Evolutionary conservation across 148 eudicot species (phyloP).

Genomic region (Vaccinium corymbosum): DNA sequence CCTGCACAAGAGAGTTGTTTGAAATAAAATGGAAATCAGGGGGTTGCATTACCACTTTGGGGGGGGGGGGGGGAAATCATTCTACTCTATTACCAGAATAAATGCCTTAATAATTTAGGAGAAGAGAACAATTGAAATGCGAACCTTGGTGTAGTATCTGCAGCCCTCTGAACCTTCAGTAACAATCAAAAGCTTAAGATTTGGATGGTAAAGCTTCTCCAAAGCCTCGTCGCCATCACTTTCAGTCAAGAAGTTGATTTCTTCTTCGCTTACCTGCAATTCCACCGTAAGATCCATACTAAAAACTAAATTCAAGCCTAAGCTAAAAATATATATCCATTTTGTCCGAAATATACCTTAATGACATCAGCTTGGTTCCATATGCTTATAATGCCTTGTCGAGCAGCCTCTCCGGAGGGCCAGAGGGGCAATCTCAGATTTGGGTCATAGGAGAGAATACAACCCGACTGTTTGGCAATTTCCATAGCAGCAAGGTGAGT

Average conservation of each 20-base stretch:
- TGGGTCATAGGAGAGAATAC: conserved; percentile 81
- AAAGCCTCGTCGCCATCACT: conserved; percentile 74
- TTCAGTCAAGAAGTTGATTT: conserved; percentile 69
- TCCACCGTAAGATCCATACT: background rate
- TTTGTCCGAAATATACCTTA: conserved; percentile 38
- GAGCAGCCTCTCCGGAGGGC: conserved; percentile 82
- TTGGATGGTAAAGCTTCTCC: conserved; percentile 71
- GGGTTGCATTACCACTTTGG: background rate
- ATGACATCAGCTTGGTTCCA: conserved; percentile 90
- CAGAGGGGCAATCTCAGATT: conserved; percentile 79
- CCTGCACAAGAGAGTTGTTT: conserved; percentile 33
- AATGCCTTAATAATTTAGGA: too few relatives aligned
- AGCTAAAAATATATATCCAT: background rate
- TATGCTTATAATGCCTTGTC: conserved; percentile 67
- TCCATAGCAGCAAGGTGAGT: conserved; percentile 80
- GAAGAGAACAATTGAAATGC: background rate
- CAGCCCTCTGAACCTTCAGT: conserved; percentile 84
- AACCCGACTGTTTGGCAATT: conserved; percentile 60
- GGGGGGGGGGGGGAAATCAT: background rate
- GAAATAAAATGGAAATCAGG: background rate
- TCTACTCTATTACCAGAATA: background rate
- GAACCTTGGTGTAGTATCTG: conserved; percentile 74
- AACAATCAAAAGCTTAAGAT: conserved; percentile 71
- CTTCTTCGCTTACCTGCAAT: conserved; percentile 79
- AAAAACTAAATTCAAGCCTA: background rate